Evolutionary conservation across 805 yeast genomes (phyloP).

Genomic region (Lachancea cidri): DNA sequence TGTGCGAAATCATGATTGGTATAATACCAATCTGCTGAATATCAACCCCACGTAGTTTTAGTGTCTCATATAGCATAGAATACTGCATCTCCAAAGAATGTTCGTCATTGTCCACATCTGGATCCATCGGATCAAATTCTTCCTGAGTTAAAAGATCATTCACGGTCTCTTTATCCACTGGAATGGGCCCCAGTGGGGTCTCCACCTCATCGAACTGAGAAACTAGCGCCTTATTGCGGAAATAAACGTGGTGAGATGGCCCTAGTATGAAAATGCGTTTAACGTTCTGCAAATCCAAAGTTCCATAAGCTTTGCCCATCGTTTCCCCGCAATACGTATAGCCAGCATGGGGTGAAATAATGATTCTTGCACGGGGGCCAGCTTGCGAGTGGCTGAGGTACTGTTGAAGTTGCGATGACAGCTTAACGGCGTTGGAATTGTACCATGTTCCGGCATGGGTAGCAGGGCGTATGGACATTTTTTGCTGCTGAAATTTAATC

Average conservation of each 20-base stretch:
- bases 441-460: slow-evolving; percentile 96
- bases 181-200: slow-evolving; percentile 78
- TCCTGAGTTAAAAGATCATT: slow-evolving; percentile 21
- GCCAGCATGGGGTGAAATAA: slow-evolving; percentile 73
- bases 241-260: slow-evolving; percentile 89
- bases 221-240: slow-evolving; percentile 52
- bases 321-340: slow-evolving; percentile 74
- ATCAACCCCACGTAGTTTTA: slow-evolving; percentile 39
- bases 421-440: slow-evolving; percentile 37
- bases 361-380: slow-evolving; percentile 36
- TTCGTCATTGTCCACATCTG: slow-evolving; percentile 68
- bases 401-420: slow-evolving; percentile 47
- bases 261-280: slow-evolving; percentile 77
- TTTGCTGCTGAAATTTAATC: background rate
- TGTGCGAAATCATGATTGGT: slow-evolving; percentile 75
- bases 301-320: slow-evolving; percentile 69
- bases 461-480: slow-evolving; percentile 47
- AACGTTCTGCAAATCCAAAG: slow-evolving; percentile 51
- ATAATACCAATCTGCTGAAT: slow-evolving; percentile 47
- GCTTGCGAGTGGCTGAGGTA: slow-evolving; percentile 33
- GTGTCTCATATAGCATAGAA: slow-evolving; percentile 52
- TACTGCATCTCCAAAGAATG: slow-evolving; percentile 95
- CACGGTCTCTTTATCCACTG: slow-evolving; percentile 52
- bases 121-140: slow-evolving; percentile 51
- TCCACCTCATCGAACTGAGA: slow-evolving; percentile 51